These are phyloP conservation scores for Fonsecaea monophora DNA, from an alignment of 2,329 filamentous ascomycete genomes.

Conservation along the genomic window DNA sequence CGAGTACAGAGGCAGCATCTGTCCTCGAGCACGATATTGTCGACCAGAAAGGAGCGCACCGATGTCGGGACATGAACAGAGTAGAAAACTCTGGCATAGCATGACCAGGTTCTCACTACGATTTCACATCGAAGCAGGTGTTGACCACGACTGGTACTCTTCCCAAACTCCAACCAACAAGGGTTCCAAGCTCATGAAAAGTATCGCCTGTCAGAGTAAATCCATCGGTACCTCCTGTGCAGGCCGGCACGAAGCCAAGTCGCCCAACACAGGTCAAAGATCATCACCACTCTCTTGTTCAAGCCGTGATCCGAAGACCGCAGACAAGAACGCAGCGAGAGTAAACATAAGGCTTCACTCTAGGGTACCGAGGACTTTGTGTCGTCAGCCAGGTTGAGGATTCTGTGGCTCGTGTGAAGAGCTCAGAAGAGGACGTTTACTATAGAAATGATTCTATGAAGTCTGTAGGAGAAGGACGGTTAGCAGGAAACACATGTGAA, in stretches of 20 bases:
- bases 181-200: slow-evolving; percentile 40
- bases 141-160: slow-evolving; percentile 26
- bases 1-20: too few relatives aligned
- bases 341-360: slow-evolving; percentile 74
- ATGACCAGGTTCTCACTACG: not conserved
- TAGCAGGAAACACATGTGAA: slow-evolving; percentile 12
- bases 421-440: slow-evolving; percentile 91
- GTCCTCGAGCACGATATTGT: too few relatives aligned
- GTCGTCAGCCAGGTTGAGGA: slow-evolving; percentile 94
- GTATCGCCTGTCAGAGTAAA: slow-evolving; percentile 42
- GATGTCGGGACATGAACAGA: too few relatives aligned
- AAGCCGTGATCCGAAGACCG: slow-evolving; percentile 31
- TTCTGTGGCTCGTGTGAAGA: slow-evolving; percentile 91
- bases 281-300: slow-evolving; percentile 86
- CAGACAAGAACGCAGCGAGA: slow-evolving; percentile 49
- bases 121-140: not conserved
- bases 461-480: slow-evolving; percentile 42
- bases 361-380: slow-evolving; percentile 82
- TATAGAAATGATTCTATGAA: slow-evolving; percentile 96
- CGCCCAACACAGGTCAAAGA: slow-evolving; percentile 70
- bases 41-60: too few relatives aligned
- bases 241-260: slow-evolving; percentile 42
- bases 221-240: slow-evolving; percentile 41
- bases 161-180: slow-evolving; percentile 40
- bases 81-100: not conserved